Base-by-base conservation (phyloP, 352 stramenopile species). In the Pythium brachiatum region DNA sequence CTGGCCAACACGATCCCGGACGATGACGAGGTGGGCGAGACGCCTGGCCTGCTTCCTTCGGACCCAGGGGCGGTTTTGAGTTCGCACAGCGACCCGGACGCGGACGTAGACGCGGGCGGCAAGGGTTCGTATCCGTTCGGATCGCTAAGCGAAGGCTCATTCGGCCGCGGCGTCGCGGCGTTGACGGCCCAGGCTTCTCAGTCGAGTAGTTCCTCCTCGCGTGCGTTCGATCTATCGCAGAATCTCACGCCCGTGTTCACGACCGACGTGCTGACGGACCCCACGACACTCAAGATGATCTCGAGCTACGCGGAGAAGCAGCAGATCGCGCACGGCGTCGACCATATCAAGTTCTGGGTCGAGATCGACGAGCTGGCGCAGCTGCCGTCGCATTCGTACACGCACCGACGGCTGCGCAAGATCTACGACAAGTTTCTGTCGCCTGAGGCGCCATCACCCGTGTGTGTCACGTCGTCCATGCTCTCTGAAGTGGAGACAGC, bases 391-490 rank as follows among this genome's bases (percentile, higher is more conserved):
- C 80, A 90, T 32, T 90, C 83, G 38, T 94, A 94, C 68, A 94
- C 84, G 15, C 76, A 90, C 55, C 83, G 83, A 2, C 78, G 83
- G 11, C 74, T 94, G 13, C 84, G 72, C 34, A 91, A 94, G 55
- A 92, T 94, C 66, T 94, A 94, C 70, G 81, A 94, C 73, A 94
- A 94, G 64, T 94, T 94, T 47, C 54, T 94, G 8, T 90, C 82
- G 0, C 80, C 81, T 0, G 77, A 90, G 8, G 84, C 84, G 5
- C 72, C 66, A 15, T 90, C 79, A 11, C 84, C 84, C 3, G 83
- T 94, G 57, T 94, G 84, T 39, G 83, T 94, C 3, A 91, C 82
- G 0, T 68, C 62, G 7, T 69, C 73, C 15, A 92, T 94, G 82
- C 75, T 90, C 16, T 51, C 60, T 6, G 82, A 88, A 1, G 91